Evolutionary conservation across 2,329 filamentous ascomycete genomes (phyloP), one percentile per base, ranked within the genome.

Genomic region (Clonostachys rhizophaga): DNA sequence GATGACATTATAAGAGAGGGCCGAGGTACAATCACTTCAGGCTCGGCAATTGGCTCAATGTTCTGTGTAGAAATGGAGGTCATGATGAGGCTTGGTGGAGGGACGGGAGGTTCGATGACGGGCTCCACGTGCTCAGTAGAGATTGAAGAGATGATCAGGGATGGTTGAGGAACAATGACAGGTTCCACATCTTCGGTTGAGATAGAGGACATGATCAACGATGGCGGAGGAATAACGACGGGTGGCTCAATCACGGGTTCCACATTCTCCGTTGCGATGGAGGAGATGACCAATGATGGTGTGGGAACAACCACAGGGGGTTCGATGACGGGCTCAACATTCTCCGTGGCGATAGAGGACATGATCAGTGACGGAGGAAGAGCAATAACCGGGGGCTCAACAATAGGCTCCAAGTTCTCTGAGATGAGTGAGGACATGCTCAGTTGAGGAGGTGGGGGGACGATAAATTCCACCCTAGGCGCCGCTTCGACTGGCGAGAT

Each of bases 291-390:
- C 20, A 51, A 18, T 10, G 17, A 35, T 34, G 42, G 42, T 10
- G 24, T 3, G 10, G 46, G 42, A n/a, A 43, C 40, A 24, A 42
- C 40, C 5, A 43, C 39, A 45, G 58, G 58, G n/a, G 52, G 51
- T 35, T 52, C 60, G 8, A 53, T 45, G 13, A 64, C 52, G 5
- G 66, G 66, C 48, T 64, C 57, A 34, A 74, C 59, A 34, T 71
- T 59, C 52, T 72, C 60, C 1, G 58, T 57, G 13, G 36, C 14
- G 11, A 39, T 39, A 8, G 36, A 39, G 24, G 24, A 30, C 24
- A 30, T 30, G 24, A 30, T 10, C 8, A 30, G 24, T 30, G 24
- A 4, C 8, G 24, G 24, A 43, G 56, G 53, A 42, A 44, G 34
- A 8, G 34, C 46, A 10, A 36, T 33, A 12, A 50, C 40, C 40